A percentile compares a stretch with the other conserved stretches of the same genome.
phyloP scores from a whole-genome alignment of 306 rosid species.

The Biancaea sappan region DNA sequence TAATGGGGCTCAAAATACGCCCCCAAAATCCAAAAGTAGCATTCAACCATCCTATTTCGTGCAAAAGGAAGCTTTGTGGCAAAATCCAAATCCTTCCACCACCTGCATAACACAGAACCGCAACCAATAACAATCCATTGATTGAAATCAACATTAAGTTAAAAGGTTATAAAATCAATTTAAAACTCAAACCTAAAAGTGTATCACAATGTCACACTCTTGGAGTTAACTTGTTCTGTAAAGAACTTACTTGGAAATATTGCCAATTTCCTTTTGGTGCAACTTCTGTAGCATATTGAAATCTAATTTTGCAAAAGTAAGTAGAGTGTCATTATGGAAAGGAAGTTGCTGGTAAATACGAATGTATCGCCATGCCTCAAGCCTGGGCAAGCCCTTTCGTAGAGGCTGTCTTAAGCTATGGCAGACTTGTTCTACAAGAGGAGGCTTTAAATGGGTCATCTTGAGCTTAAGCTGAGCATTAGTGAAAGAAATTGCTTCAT shows the following conservation, averaged over 20 bases:
- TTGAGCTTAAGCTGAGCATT: neutral
- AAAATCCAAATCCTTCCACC: constrained; percentile 47
- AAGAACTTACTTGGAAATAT: too few relatives aligned
- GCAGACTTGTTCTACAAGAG: constrained; percentile 17
- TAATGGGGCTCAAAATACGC: neutral
- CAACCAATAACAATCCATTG: neutral
- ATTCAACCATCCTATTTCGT: constrained; percentile 50
- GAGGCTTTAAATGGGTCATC: neutral
- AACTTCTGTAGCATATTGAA: constrained; percentile 40
- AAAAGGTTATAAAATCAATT: too few relatives aligned
- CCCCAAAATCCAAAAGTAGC: constrained; percentile 44
- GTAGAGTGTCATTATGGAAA: constrained; percentile 24
- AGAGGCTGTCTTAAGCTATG: constrained; percentile 33
- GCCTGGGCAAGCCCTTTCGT: constrained; percentile 22
- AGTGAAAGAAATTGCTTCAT: too few relatives aligned
- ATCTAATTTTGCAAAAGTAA: constrained; percentile 39
- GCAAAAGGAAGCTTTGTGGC: constrained; percentile 32
- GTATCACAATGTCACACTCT: too few relatives aligned
- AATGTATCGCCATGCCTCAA: constrained; percentile 26
- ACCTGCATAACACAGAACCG: constrained; percentile 21
- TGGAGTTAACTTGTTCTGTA: too few relatives aligned
- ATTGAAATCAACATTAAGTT: too few relatives aligned
- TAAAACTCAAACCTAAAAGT: too few relatives aligned
- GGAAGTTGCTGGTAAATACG: constrained; percentile 30
- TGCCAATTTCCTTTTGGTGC: constrained; percentile 38